Percentiles rank a stretch among this genome's conserved stretches.
Evolutionary conservation across 2,329 filamentous ascomycete species (phyloP).

Genomic region (Berkeleyomyces basicola): DNA sequence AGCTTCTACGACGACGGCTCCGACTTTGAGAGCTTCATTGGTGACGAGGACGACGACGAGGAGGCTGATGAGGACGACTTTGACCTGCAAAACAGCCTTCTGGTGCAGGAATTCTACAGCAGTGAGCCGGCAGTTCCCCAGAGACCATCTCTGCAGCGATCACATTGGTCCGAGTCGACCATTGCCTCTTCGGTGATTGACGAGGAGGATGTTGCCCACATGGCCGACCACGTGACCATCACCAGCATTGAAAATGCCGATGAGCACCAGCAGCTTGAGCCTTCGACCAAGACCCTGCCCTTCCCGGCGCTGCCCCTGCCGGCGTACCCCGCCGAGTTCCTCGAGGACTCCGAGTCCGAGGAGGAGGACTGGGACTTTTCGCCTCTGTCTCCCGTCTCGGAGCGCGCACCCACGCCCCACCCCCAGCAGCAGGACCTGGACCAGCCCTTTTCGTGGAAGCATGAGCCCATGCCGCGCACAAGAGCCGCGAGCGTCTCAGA

Average conservation of each 20-base stretch:
- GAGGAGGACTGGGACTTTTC: conserved; percentile 9
- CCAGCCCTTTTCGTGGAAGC: conserved; percentile 16
- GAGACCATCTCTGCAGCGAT: conserved; percentile 13
- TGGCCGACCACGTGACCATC: conserved; percentile 8
- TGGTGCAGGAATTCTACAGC: conserved; percentile 10
- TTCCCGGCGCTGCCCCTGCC: conserved; percentile 2
- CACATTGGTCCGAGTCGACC: conserved; percentile 17
- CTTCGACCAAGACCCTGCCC: conserved; percentile 4
- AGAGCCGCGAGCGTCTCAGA: conserved; percentile 12
- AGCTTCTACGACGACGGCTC: conserved; percentile 1
- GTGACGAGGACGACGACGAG: neutral
- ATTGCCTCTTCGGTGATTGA: conserved; percentile 10
- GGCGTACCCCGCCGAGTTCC: conserved; percentile 1
- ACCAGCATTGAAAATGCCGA: conserved; percentile 9
- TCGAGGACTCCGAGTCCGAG: conserved; percentile 11
- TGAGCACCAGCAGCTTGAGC: conserved; percentile 8
- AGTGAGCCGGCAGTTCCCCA: neutral
- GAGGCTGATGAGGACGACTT: conserved; percentile 5
- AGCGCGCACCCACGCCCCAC: conserved; percentile 8
- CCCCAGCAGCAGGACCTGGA: conserved; percentile 1
- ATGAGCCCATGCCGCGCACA: conserved; percentile 7
- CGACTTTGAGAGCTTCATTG: conserved; percentile 1
- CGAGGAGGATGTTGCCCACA: conserved; percentile 10
- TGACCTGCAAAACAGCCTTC: conserved; percentile 6
- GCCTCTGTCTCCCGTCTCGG: conserved; percentile 8